phyloP scores from a whole-genome alignment of 352 stramenopile genomes.

The Pythium diclinum region DNA sequence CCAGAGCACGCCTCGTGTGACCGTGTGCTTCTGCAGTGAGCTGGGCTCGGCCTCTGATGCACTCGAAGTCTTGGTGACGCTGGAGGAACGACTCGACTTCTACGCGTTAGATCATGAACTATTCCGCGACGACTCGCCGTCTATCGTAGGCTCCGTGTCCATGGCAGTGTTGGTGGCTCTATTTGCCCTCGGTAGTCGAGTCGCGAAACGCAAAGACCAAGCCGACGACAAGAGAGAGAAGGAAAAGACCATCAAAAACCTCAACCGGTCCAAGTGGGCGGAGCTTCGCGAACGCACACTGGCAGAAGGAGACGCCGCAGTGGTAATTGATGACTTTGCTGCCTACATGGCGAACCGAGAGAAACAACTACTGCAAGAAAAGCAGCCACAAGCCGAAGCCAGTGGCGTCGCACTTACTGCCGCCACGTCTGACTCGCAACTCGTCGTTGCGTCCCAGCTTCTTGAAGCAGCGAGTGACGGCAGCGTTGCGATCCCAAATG shows the following conservation, averaged over 20 bases:
- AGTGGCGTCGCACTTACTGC: constrained; percentile 7
- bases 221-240: constrained; percentile 44
- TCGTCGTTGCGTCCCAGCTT: background rate
- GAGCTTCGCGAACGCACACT: constrained; percentile 52
- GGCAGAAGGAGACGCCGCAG: background rate
- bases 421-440: constrained; percentile 10
- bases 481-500: constrained; percentile 13
- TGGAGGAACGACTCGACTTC: constrained; percentile 67
- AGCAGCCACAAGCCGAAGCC: background rate
- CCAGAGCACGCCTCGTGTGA: constrained; percentile 34
- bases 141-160: constrained; percentile 40
- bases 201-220: constrained; percentile 37
- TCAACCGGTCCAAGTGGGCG: constrained; percentile 64
- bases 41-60: constrained; percentile 13
- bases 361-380: constrained; percentile 22
- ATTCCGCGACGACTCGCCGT: constrained; percentile 60
- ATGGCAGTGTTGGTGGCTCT: constrained; percentile 38
- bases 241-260: constrained; percentile 46
- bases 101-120: constrained; percentile 47
- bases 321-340: constrained; percentile 50
- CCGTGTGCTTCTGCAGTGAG: constrained; percentile 57
- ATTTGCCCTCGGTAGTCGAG: constrained; percentile 32
- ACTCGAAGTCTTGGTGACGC: constrained; percentile 60
- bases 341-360: constrained; percentile 38
- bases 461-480: background rate